Percentiles rank a stretch among this genome's conserved stretches.
Conservation (phyloP, 2,329 filamentous ascomycete genomes). For the Paraphoma sp. region DNA sequence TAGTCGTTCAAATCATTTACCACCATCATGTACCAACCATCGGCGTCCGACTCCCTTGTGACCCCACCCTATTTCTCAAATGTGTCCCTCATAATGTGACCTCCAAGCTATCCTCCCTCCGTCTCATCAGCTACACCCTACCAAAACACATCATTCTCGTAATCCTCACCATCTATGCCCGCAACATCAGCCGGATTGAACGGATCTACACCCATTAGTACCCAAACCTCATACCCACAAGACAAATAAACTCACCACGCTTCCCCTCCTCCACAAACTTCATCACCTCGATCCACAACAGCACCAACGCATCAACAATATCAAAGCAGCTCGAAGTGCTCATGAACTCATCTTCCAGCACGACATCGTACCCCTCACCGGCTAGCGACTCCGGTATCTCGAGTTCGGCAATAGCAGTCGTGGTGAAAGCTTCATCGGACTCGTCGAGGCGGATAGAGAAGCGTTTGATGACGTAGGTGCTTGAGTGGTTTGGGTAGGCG, state of each 20-base stretch:
- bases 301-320: neutral
- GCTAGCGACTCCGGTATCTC: neutral
- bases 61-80: too few species aligned
- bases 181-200: neutral
- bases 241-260: neutral
- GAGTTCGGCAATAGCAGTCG: neutral
- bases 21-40: too few species aligned
- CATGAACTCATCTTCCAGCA: constrained; percentile 1
- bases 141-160: too few species aligned
- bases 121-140: too few species aligned
- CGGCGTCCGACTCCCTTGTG: too few species aligned
- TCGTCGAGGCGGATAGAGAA: neutral
- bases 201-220: neutral
- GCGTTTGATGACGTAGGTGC: neutral
- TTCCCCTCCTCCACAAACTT: neutral
- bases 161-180: neutral
- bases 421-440: neutral
- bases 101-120: too few species aligned
- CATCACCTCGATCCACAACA: neutral
- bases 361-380: neutral
- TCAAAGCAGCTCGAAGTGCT: neutral
- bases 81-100: too few species aligned
- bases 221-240: neutral
- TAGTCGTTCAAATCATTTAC: too few species aligned
- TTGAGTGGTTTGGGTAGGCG: neutral